These are phyloP conservation scores for Entomortierella parvispora DNA, from an alignment of 192 early-diverging fungal species.

Conservation along the genomic window DNA sequence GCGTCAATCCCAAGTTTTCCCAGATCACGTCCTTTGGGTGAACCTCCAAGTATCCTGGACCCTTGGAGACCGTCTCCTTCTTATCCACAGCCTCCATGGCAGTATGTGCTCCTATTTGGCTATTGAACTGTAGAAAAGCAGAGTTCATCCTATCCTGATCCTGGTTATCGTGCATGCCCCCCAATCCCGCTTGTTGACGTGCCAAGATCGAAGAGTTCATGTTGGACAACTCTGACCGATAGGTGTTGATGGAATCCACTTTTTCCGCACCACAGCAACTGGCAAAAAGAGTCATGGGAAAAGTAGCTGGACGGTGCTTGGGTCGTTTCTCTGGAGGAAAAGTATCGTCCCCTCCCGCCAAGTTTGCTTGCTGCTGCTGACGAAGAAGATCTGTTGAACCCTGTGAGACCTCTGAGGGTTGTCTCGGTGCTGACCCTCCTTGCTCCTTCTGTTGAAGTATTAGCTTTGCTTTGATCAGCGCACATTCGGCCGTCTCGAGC, in stretches of 20 bases:
- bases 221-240: constrained; percentile 44
- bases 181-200: constrained; percentile 32
- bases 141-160: constrained; percentile 55
- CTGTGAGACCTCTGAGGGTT: neutral
- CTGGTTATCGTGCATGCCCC: constrained; percentile 25
- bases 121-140: constrained; percentile 83
- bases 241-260: constrained; percentile 65
- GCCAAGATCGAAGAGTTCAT: constrained; percentile 57
- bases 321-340: constrained; percentile 61
- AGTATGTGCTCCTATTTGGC: constrained; percentile 78
- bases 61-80: constrained; percentile 69
- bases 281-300: constrained; percentile 44
- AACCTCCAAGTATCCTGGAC: constrained; percentile 68
- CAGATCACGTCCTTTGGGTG: constrained; percentile 79
- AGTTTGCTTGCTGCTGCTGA: constrained; percentile 2
- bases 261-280: constrained; percentile 59
- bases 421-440: neutral
- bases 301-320: constrained; percentile 57
- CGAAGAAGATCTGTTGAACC: constrained; percentile 1
- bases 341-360: constrained; percentile 1
- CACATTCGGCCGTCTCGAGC: constrained; percentile 62
- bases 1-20: constrained; percentile 66
- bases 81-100: constrained; percentile 72
- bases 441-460: constrained; percentile 4
- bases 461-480: constrained; percentile 41